Evolutionary conservation across 1,284 basidiomycete genomes (phyloP).

Genomic region (Puccinia coronata): DNA sequence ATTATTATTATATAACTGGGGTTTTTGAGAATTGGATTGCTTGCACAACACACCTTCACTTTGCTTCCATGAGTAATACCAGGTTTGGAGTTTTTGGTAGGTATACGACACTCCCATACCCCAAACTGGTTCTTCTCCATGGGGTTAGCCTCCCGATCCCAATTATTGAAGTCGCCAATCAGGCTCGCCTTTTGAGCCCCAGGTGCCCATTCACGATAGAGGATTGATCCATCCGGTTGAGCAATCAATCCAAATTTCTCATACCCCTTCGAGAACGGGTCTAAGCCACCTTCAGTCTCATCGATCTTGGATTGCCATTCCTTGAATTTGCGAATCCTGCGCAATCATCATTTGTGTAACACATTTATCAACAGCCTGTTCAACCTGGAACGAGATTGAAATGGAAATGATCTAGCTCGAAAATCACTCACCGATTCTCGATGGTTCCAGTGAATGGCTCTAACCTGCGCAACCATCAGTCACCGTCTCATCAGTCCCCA

Average conservation of each 20-base stretch:
- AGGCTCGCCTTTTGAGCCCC: slow-evolving; percentile 78
- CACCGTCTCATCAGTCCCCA: background rate
- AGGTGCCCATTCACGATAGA: slow-evolving; percentile 95
- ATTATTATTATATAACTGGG: too few species aligned
- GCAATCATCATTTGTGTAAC: background rate
- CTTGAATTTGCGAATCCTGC: slow-evolving; percentile 38
- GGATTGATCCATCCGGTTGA: slow-evolving; percentile 69
- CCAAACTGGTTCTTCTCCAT: slow-evolving; percentile 87
- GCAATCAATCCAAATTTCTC: slow-evolving; percentile 81
- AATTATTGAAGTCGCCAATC: slow-evolving; percentile 93
- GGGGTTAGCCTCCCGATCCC: slow-evolving; percentile 79
- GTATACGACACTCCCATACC: slow-evolving; percentile 83
- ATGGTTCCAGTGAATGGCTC: slow-evolving; percentile 46
- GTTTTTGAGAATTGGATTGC: background rate
- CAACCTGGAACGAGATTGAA: background rate
- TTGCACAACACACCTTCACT: slow-evolving; percentile 68
- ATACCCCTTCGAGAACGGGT: slow-evolving; percentile 83
- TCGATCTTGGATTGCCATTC: slow-evolving; percentile 34
- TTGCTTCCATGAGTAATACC: slow-evolving; percentile 93
- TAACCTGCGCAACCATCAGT: slow-evolving; percentile 17
- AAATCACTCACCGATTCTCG: slow-evolving; percentile 34
- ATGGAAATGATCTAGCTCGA: background rate
- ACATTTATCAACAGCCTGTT: background rate
- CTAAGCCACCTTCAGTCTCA: slow-evolving; percentile 67
- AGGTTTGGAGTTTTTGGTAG: slow-evolving; percentile 72